Conservation (phyloP, 2,329 filamentous ascomycete genomes). For the Xylariaceae sp. region DNA sequence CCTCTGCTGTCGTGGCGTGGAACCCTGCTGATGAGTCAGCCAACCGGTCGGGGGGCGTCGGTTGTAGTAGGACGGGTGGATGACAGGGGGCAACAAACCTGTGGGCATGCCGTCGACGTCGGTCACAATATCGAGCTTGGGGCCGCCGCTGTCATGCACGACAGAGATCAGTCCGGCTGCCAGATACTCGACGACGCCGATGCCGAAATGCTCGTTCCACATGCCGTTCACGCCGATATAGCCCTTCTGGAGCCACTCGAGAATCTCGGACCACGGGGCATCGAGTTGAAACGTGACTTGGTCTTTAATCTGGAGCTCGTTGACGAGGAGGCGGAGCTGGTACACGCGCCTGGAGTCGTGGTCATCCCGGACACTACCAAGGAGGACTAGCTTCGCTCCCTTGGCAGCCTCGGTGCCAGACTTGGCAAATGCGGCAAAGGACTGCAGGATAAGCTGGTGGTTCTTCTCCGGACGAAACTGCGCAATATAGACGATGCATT, state of each 20-base stretch:
- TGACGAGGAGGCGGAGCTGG: slow-evolving; percentile 74
- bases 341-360: slow-evolving; percentile 78
- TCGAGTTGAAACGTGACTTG: slow-evolving; percentile 83
- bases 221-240: slow-evolving; percentile 93
- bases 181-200: slow-evolving; percentile 96
- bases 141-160: slow-evolving; percentile 87
- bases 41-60: not conserved
- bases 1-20: slow-evolving; percentile 67
- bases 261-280: slow-evolving; percentile 79
- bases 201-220: slow-evolving; percentile 99
- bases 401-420: slow-evolving; percentile 42
- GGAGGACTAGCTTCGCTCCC: slow-evolving; percentile 65
- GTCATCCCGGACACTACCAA: slow-evolving; percentile 87
- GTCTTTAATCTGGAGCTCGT: slow-evolving; percentile 79
- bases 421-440: slow-evolving; percentile 72
- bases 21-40: slow-evolving; percentile 50
- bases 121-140: slow-evolving; percentile 87
- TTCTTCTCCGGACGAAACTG: slow-evolving; percentile 98
- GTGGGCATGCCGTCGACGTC: slow-evolving; percentile 71
- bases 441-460: slow-evolving; percentile 75
- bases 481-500: slow-evolving; percentile 81
- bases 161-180: slow-evolving; percentile 89
- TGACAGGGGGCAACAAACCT: too few relatives aligned
- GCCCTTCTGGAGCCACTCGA: slow-evolving; percentile 67
- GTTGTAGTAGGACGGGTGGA: not conserved